phyloP scores from a whole-genome alignment of 2,329 filamentous ascomycete species.

The Colletotrichum plurivorum region DNA sequence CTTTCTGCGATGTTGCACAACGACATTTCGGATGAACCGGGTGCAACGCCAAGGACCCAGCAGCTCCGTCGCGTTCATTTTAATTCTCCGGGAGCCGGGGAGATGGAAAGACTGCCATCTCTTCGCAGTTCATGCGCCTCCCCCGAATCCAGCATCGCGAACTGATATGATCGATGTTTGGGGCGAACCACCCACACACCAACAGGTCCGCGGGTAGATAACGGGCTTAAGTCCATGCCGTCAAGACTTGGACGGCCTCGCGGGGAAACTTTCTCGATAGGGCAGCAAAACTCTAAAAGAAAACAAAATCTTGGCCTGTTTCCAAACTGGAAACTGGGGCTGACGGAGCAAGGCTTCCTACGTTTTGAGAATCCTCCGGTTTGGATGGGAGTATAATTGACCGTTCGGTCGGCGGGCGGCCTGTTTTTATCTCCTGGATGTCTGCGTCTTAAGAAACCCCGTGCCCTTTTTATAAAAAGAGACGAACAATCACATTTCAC shows the following conservation, averaged over 20 bases:
- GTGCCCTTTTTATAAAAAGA: background rate
- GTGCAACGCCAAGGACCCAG: background rate
- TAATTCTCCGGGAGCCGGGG: background rate
- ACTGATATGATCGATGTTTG: background rate
- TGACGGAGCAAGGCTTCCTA: slow-evolving; percentile 2
- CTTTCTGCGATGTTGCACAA: too few species aligned
- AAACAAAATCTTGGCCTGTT: slow-evolving; percentile 5
- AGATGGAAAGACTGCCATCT: background rate
- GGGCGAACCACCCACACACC: background rate
- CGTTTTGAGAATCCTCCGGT: slow-evolving; percentile 21
- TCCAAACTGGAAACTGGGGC: background rate
- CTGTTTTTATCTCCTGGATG: background rate
- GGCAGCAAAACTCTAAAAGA: background rate
- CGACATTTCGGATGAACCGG: slow-evolving; percentile 32
- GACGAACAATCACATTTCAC: background rate
- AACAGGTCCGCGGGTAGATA: too few species aligned
- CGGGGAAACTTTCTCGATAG: background rate
- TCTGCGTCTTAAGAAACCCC: background rate
- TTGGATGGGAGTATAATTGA: slow-evolving; percentile 4
- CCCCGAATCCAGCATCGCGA: too few species aligned
- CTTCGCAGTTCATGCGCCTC: background rate
- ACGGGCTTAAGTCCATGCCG: background rate
- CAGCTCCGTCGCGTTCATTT: background rate
- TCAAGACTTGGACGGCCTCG: background rate
- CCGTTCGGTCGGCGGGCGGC: background rate